Conservation (phyloP, 352 stramenopile genomes). For the Thalassiosira hispida region DNA sequence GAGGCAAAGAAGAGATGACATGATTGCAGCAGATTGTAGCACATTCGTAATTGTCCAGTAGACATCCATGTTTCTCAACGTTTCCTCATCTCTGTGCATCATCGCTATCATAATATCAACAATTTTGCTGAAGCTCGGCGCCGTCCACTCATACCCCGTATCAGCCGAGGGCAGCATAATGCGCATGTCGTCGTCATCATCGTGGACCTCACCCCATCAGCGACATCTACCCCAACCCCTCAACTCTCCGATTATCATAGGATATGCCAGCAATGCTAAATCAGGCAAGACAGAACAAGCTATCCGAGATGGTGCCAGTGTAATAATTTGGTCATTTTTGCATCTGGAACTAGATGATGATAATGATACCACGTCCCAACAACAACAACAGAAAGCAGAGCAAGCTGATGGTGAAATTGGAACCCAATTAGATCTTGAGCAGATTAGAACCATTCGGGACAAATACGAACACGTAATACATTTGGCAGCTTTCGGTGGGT, state of each 20-base stretch:
- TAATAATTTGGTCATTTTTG: constrained; percentile 59
- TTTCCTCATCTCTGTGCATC: no score
- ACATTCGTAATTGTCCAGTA: no score
- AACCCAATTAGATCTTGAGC: constrained; percentile 37
- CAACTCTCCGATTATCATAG: constrained; percentile 40
- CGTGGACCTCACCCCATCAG: neutral
- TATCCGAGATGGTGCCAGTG: constrained; percentile 38
- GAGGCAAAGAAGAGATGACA: no score
- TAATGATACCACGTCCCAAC: neutral
- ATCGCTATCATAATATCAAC: no score
- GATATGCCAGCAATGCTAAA: constrained; percentile 43
- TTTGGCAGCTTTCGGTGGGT: constrained; percentile 77
- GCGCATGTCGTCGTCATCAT: constrained; percentile 21
- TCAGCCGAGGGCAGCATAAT: no score
- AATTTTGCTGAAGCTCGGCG: no score
- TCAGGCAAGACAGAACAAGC: constrained; percentile 45
- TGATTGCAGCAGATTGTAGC: no score
- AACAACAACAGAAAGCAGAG: neutral
- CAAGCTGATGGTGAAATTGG: constrained; percentile 12
- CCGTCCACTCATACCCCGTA: no score
- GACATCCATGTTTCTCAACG: no score
- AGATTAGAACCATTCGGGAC: constrained; percentile 28
- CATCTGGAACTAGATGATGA: constrained; percentile 28
- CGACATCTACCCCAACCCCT: neutral
- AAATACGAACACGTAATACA: constrained; percentile 63